Evolutionary conservation across 371 early-diverging fungal species (phyloP).

Genomic region (Gilbertella persicaria): DNA sequence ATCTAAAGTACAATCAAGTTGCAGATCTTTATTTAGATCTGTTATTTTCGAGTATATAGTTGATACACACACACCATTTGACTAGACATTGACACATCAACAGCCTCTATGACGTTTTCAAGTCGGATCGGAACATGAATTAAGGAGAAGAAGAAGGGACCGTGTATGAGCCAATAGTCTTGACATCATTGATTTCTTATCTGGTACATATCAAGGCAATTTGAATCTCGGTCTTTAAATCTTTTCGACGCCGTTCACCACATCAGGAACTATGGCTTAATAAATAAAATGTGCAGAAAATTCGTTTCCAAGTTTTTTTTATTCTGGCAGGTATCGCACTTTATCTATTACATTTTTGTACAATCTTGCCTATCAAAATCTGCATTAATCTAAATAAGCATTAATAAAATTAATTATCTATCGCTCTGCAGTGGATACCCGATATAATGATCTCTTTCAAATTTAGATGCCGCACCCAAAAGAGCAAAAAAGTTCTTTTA

Average conservation of each 20-base stretch:
- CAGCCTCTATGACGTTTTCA: not conserved
- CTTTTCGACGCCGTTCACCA: too few species aligned
- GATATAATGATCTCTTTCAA: not conserved
- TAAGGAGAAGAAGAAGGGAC: not conserved
- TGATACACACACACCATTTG: not conserved
- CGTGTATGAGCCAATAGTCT: too few species aligned
- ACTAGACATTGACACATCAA: not conserved
- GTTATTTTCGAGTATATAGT: not conserved
- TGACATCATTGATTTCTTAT: not conserved
- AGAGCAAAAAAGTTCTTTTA: not conserved
- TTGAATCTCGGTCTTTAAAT: not conserved
- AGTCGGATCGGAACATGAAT: not conserved
- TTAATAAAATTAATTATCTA: too few species aligned
- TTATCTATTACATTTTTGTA: too few species aligned
- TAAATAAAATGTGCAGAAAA: not conserved
- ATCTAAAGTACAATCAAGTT: too few species aligned
- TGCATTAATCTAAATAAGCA: too few species aligned
- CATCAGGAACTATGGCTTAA: too few species aligned
- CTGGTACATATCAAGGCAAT: not conserved
- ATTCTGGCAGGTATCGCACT: too few species aligned
- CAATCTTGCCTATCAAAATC: too few species aligned
- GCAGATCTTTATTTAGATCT: too few species aligned
- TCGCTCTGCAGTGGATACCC: too few species aligned
- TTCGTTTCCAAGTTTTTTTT: too few species aligned
- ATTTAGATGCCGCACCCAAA: not conserved